phyloP scores from a whole-genome alignment of 164 flowering plant species.

The Buxus sempervirens region DNA sequence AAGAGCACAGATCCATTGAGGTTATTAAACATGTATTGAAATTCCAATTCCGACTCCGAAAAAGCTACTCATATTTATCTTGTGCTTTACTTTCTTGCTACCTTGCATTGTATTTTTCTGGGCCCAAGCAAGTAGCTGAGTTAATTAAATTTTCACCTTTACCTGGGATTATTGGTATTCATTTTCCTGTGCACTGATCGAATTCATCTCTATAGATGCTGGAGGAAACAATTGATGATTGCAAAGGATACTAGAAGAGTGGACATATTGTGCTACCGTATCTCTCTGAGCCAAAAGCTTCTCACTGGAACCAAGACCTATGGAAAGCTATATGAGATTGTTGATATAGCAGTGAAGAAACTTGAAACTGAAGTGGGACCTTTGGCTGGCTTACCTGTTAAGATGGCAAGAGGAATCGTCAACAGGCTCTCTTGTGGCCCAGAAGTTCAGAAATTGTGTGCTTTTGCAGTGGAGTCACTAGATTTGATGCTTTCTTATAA shows the following conservation, averaged over 20 bases:
- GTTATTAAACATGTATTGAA: too few species aligned
- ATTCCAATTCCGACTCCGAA: too few species aligned
- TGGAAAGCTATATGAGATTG: slow-evolving; percentile 47
- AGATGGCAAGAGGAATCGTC: slow-evolving; percentile 89
- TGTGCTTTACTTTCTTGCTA: too few species aligned
- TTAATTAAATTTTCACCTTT: too few species aligned
- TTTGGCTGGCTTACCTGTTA: slow-evolving; percentile 65
- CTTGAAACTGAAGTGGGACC: slow-evolving; percentile 89
- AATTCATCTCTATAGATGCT: slow-evolving; percentile 42
- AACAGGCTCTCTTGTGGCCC: slow-evolving; percentile 88
- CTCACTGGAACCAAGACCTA: slow-evolving; percentile 54
- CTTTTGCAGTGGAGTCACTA: slow-evolving; percentile 58
- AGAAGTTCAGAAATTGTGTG: slow-evolving; percentile 79
- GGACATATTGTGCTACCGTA: slow-evolving; percentile 75
- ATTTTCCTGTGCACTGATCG: neutral
- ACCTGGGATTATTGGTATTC: too few species aligned
- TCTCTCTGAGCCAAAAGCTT: slow-evolving; percentile 72
- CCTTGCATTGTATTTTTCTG: too few species aligned
- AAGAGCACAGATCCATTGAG: too few species aligned
- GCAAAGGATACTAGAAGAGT: slow-evolving; percentile 96
- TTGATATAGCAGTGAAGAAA: slow-evolving; percentile 63
- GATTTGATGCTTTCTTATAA: slow-evolving; percentile 40
- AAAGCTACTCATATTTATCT: too few species aligned
- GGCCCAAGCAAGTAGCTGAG: too few species aligned
- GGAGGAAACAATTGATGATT: slow-evolving; percentile 71